Conservation (phyloP, 768 basidiomycete genomes). For the Podaxis pistillaris region DNA sequence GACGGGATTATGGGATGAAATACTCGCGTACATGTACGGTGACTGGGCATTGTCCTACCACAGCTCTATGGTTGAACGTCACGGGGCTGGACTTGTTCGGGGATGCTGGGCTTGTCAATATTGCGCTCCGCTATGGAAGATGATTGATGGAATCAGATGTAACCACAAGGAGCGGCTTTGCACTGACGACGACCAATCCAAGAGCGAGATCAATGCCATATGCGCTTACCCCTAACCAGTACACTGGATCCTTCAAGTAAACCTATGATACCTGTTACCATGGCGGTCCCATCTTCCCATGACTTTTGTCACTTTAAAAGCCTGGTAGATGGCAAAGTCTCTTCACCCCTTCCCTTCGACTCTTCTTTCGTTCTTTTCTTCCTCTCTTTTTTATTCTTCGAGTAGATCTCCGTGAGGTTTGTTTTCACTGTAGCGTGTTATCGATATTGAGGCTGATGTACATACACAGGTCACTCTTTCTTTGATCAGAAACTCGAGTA, state of each 20-base stretch:
- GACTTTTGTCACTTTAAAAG: conserved; percentile 24
- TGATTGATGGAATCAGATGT: conserved; percentile 12
- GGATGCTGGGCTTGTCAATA: not conserved
- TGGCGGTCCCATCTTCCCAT: conserved; percentile 27
- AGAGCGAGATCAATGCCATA: conserved; percentile 8
- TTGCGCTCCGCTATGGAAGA: not conserved
- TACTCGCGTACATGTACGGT: not conserved
- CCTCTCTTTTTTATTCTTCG: conserved; percentile 44
- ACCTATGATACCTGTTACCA: conserved; percentile 33
- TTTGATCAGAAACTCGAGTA: conserved; percentile 64
- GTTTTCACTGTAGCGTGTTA: conserved; percentile 17
- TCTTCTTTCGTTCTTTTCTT: conserved; percentile 36
- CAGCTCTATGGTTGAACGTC: not conserved
- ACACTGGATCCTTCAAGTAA: conserved; percentile 7
- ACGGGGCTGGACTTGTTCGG: not conserved
- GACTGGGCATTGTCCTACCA: not conserved
- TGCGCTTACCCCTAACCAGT: conserved; percentile 13
- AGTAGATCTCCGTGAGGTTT: conserved; percentile 64
- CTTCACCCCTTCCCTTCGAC: conserved; percentile 23
- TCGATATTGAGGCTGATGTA: conserved; percentile 9
- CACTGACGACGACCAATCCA: conserved; percentile 3
- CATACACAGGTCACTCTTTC: conserved; percentile 53
- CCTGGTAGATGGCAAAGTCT: not conserved
- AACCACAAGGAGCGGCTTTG: conserved; percentile 3
- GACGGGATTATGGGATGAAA: not conserved